Evolutionary conservation across 2,329 filamentous ascomycete species (phyloP).

Genomic region (Hyphodiscus sp.): DNA sequence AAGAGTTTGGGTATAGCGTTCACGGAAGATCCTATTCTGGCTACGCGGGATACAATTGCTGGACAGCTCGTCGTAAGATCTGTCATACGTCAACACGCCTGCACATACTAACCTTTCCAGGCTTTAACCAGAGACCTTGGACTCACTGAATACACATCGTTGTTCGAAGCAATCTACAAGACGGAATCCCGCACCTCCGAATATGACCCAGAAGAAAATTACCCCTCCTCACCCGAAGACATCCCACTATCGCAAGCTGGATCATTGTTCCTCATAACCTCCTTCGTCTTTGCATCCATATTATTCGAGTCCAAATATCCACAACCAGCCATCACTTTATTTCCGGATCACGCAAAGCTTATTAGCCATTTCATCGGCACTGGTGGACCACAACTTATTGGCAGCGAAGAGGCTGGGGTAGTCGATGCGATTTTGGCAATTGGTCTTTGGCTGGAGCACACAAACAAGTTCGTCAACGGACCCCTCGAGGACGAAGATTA

Average conservation of each 20-base stretch:
- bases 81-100: neutral
- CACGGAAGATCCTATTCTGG: slow-evolving; percentile 53
- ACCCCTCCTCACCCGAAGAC: slow-evolving; percentile 40
- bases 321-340: slow-evolving; percentile 47
- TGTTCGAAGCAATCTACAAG: slow-evolving; percentile 40
- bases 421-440: slow-evolving; percentile 54
- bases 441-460: slow-evolving; percentile 51
- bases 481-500: slow-evolving; percentile 36
- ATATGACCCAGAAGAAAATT: slow-evolving; percentile 38
- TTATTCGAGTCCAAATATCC: slow-evolving; percentile 52
- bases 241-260: slow-evolving; percentile 55
- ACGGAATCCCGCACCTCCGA: slow-evolving; percentile 35
- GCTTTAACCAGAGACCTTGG: slow-evolving; percentile 51
- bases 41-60: slow-evolving; percentile 58
- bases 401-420: slow-evolving; percentile 43
- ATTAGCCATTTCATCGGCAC: slow-evolving; percentile 47
- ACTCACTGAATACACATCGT: slow-evolving; percentile 38
- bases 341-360: slow-evolving; percentile 52
- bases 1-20: slow-evolving; percentile 58
- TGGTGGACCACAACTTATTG: slow-evolving; percentile 41
- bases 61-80: slow-evolving; percentile 60
- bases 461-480: slow-evolving; percentile 36
- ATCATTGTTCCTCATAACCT: slow-evolving; percentile 51
- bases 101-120: slow-evolving; percentile 20
- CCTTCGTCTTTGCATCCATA: slow-evolving; percentile 56